Evolutionary conservation across 31 red algal species (phyloP).

Genomic region (Odonthalia washingtoniensis): DNA sequence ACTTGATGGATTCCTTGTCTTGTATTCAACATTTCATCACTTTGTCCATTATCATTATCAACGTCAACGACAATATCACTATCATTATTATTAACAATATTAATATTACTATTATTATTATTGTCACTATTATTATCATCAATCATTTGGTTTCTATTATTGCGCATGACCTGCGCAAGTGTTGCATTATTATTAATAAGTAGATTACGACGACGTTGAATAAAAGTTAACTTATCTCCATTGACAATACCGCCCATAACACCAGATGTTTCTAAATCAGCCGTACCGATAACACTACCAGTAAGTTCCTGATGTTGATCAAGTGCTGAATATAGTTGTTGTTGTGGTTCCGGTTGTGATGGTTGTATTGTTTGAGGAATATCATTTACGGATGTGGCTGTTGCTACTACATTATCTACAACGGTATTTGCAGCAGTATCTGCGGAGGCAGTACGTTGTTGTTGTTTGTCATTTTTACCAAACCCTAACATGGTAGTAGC

Average conservation of each 20-base stretch:
- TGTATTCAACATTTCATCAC: not conserved
- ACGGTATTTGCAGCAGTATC: not conserved
- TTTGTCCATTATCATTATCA: not conserved
- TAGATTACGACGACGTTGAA: not conserved
- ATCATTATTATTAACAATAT: too few relatives aligned
- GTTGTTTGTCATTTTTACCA: not conserved
- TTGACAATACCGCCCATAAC: too few relatives aligned
- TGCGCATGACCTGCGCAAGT: not conserved
- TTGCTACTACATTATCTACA: not conserved
- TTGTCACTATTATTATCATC: not conserved
- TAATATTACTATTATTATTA: too few relatives aligned
- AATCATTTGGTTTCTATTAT: not conserved
- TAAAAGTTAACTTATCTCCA: not conserved
- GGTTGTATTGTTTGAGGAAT: too few relatives aligned
- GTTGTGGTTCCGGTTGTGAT: too few relatives aligned
- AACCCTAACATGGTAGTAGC: not conserved
- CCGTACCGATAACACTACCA: too few relatives aligned
- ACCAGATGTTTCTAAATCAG: too few relatives aligned
- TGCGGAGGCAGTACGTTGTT: not conserved
- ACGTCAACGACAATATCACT: too few relatives aligned
- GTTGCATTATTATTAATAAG: not conserved
- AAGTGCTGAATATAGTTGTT: too few relatives aligned
- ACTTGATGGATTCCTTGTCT: not conserved
- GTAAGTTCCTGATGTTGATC: too few relatives aligned
- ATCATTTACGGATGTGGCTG: too few relatives aligned